phyloP scores from a whole-genome alignment of 768 basidiomycete species.

The Boletellus sp. region DNA sequence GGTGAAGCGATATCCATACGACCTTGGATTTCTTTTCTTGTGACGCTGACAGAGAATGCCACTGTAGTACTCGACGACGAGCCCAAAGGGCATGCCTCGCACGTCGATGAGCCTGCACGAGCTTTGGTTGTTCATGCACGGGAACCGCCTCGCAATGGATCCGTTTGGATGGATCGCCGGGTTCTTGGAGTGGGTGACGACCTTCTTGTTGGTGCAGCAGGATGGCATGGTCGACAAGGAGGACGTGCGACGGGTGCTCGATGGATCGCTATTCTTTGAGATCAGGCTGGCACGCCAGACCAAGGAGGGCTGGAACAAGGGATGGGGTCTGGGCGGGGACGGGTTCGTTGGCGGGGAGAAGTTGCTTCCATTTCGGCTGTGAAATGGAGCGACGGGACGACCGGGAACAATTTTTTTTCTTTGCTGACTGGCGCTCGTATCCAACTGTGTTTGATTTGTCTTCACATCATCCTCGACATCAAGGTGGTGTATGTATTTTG shows the following conservation, averaged over 20 bases:
- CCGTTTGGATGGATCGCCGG: conserved; percentile 36
- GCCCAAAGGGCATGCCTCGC: conserved; percentile 6
- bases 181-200: conserved; percentile 37
- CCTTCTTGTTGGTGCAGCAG: conserved; percentile 38
- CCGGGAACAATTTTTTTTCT: neutral
- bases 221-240: conserved; percentile 40
- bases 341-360: conserved; percentile 31
- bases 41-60: neutral
- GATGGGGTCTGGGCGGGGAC: conserved; percentile 29
- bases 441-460: conserved; percentile 1
- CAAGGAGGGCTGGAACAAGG: conserved; percentile 27
- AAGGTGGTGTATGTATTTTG: too few species aligned
- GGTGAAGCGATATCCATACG: conserved; percentile 15
- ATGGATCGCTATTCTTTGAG: conserved; percentile 39
- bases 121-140: conserved; percentile 30
- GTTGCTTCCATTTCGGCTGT: conserved; percentile 28
- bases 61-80: conserved; percentile 15
- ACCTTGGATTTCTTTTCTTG: neutral
- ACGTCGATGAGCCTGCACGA: conserved; percentile 28
- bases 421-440: neutral
- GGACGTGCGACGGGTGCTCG: conserved; percentile 39
- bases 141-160: conserved; percentile 35
- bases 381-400: conserved; percentile 2
- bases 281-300: conserved; percentile 22
- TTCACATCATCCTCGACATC: neutral